Conservation (phyloP, 1,139 yeast species). For the Hyphopichia wangnamkhiaoensis region DNA sequence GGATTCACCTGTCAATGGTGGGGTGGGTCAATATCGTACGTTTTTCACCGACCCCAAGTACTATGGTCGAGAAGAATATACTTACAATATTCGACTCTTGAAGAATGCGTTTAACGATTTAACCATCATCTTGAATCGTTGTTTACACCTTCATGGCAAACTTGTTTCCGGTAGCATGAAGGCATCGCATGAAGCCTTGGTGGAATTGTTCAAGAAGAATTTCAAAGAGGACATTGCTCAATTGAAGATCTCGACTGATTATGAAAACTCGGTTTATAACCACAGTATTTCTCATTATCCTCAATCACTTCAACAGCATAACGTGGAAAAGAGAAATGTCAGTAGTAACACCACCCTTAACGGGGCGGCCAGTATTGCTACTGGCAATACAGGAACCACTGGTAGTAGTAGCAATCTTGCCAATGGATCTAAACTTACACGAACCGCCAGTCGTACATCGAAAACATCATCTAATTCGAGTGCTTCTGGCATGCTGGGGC, state of each 20-base stretch:
- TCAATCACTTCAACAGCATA: slow-evolving; percentile 12
- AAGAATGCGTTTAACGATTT: slow-evolving; percentile 69
- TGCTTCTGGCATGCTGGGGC: slow-evolving; percentile 27
- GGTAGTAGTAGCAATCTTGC: slow-evolving; percentile 11
- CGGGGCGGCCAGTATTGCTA: slow-evolving; percentile 5
- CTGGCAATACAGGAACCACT: slow-evolving; percentile 2
- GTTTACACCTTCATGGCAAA: slow-evolving; percentile 69
- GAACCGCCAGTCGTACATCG: slow-evolving; percentile 34
- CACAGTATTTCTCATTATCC: slow-evolving; percentile 20
- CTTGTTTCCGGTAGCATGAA: slow-evolving; percentile 59
- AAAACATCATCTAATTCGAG: slow-evolving; percentile 29
- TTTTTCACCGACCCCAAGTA: slow-evolving; percentile 54
- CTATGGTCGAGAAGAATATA: slow-evolving; percentile 42
- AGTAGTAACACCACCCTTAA: slow-evolving; percentile 3
- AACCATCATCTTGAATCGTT: slow-evolving; percentile 62
- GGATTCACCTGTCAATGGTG: slow-evolving; percentile 92
- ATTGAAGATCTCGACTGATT: slow-evolving; percentile 37
- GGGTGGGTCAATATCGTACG: slow-evolving; percentile 79
- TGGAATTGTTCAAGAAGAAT: slow-evolving; percentile 64
- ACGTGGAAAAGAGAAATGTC: background rate
- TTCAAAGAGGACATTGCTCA: slow-evolving; percentile 63
- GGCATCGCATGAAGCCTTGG: slow-evolving; percentile 66
- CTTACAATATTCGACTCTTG: slow-evolving; percentile 50
- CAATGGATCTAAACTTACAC: slow-evolving; percentile 28
- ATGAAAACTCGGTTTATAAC: slow-evolving; percentile 28